A percentile compares a stretch with the other conserved stretches of the same genome.
Evolutionary conservation across 345 rosid genomes (phyloP).

Genomic region (Populus tremula): DNA sequence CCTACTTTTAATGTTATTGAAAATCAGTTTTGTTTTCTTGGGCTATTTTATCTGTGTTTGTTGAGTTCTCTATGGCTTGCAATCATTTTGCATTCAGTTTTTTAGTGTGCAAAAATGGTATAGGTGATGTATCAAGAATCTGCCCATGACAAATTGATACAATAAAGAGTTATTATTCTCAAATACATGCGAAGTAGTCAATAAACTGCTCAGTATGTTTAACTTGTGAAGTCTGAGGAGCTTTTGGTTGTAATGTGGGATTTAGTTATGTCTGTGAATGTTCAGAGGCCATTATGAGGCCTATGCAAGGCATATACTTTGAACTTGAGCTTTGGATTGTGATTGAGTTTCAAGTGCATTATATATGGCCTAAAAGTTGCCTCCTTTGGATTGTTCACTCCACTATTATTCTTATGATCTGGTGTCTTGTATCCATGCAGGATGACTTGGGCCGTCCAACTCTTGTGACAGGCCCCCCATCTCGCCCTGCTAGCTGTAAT

Average conservation of each 20-base stretch:
- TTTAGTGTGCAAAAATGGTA: neutral
- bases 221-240: neutral
- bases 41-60: neutral
- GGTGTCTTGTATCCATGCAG: constrained; percentile 36
- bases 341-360: neutral
- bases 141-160: neutral
- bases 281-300: neutral
- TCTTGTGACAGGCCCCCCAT: constrained; percentile 40
- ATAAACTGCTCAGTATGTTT: neutral
- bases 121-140: neutral
- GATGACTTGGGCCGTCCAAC: constrained; percentile 53
- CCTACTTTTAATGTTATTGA: neutral
- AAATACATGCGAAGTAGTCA: neutral
- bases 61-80: neutral
- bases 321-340: neutral
- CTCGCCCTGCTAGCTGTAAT: constrained; percentile 80
- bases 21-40: neutral
- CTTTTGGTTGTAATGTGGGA: neutral
- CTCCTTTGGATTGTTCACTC: neutral
- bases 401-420: neutral
- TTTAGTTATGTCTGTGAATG: neutral
- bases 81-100: neutral
- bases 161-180: neutral
- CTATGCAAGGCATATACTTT: neutral
- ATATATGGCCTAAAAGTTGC: neutral